Evolutionary conservation across 2,329 filamentous ascomycete species (phyloP), one percentile per base, ranked within the genome.

Genomic region (Mollisia scopiformis): DNA sequence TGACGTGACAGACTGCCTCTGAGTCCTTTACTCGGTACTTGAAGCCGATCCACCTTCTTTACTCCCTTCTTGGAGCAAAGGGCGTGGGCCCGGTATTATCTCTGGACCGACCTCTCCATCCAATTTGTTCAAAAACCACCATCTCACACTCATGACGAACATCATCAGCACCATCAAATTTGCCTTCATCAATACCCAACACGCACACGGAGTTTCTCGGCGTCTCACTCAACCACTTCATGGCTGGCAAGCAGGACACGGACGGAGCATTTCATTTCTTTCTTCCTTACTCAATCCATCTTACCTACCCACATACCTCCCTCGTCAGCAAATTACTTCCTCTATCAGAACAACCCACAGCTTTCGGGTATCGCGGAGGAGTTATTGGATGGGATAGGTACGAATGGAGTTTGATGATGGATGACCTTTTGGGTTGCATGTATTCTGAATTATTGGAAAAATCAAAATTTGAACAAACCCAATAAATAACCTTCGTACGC

Each of bases 1-100:
- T 69, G 77, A 79, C 50, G 73, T 68, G 11, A 67, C 69, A 1
- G 65, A 71, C 47, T 72, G 69, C 55, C 65, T 69, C 23, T 67
- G 57, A 61, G 51, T 11, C 13, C n/a, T 19, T 19, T n/a, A n/a
- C n/a, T n/a, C n/a, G n/a, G 6, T 43, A 4, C 16, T 19, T 21
- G 31, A 14, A 35, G 3, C 31, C 31, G 31, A 35, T 35, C 16
- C 31, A 14, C 31, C 8, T n/a, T n/a, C 31, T 35, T 35, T 14
- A 2, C 4, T 35, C 31, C 31, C 31, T 35, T 3, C 3, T 35
- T 14, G 16, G 31, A n/a, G n/a, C n/a, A n/a, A n/a, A n/a, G n/a
- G n/a, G n/a, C n/a, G n/a, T n/a, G n/a, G n/a, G n/a, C n/a, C n/a
- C n/a, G 39, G 39, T n/a, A 47, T 47, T 23, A 47, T 16, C 2